Percentiles rank a stretch among this genome's conserved stretches.
Conservation (phyloP, 2,329 filamentous ascomycete species). For the Colletotrichum tamarilloi region DNA sequence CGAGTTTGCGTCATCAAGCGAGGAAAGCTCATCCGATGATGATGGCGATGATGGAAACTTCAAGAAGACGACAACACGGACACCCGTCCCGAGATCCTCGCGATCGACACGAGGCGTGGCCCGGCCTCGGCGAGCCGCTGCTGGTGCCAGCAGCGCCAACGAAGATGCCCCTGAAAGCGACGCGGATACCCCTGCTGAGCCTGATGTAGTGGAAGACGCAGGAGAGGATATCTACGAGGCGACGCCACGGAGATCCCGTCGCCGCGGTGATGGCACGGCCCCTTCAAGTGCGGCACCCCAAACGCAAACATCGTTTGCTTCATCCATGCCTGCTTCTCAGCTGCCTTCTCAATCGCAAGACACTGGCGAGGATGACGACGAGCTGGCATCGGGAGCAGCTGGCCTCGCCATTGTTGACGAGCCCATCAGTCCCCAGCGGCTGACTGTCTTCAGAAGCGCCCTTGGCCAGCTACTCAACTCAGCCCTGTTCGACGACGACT, state of each 20-base stretch:
- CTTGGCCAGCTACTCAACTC: conserved; percentile 87
- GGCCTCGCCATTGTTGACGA: conserved; percentile 54
- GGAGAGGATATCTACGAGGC: conserved; percentile 60
- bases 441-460: conserved; percentile 80
- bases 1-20: conserved; percentile 68
- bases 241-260: conserved; percentile 55
- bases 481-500: conserved; percentile 87
- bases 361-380: conserved; percentile 56
- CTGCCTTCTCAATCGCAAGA: conserved; percentile 59
- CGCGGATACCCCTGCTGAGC: conserved; percentile 50
- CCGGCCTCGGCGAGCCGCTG: conserved; percentile 44
- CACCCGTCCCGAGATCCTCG: conserved; percentile 48
- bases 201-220: conserved; percentile 54
- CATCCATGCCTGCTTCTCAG: conserved; percentile 82
- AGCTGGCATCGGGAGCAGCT: conserved; percentile 55
- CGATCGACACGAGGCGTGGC: conserved; percentile 45
- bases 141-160: conserved; percentile 42
- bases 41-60: conserved; percentile 64
- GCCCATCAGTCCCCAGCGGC: conserved; percentile 70
- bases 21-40: conserved; percentile 69
- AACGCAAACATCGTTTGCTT: conserved; percentile 76
- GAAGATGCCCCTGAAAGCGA: conserved; percentile 59
- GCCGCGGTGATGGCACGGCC: conserved; percentile 43
- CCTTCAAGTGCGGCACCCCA: conserved; percentile 52
- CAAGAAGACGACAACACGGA: conserved; percentile 38